Conservation (phyloP, 2,329 filamentous ascomycete genomes). For the Colletotrichum costaricense region DNA sequence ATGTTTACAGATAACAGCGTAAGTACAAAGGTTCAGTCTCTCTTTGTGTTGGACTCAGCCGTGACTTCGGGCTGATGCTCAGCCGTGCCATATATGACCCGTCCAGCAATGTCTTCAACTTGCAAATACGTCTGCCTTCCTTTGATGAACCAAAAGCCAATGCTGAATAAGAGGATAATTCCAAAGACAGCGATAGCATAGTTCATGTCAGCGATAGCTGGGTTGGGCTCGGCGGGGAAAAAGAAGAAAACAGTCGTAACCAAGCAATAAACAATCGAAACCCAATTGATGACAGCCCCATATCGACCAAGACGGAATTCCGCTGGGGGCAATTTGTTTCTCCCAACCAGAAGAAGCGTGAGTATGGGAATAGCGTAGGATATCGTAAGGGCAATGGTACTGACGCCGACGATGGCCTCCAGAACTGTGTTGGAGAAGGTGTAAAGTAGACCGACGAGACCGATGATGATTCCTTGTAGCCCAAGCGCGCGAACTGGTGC, state of each 20-base stretch:
- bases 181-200: background rate
- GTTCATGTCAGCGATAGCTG: background rate
- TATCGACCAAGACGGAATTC: background rate
- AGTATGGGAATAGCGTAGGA: constrained; percentile 50
- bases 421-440: constrained; percentile 63
- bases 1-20: background rate
- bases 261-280: background rate
- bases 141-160: background rate
- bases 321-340: background rate
- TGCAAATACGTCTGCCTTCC: background rate
- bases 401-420: constrained; percentile 64
- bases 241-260: background rate
- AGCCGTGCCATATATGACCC: background rate
- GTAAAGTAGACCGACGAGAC: no score
- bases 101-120: background rate
- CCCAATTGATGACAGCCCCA: background rate
- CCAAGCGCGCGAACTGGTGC: constrained; percentile 29
- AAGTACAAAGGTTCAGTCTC: background rate
- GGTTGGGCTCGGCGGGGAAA: background rate
- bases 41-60: background rate
- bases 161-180: background rate
- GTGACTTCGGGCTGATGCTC: background rate
- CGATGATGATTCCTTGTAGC: no score
- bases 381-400: constrained; percentile 66
- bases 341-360: constrained; percentile 33